These are phyloP conservation scores for Trametes polyzona DNA, from an alignment of 1,284 basidiomycete genomes.

Conservation along the genomic window DNA sequence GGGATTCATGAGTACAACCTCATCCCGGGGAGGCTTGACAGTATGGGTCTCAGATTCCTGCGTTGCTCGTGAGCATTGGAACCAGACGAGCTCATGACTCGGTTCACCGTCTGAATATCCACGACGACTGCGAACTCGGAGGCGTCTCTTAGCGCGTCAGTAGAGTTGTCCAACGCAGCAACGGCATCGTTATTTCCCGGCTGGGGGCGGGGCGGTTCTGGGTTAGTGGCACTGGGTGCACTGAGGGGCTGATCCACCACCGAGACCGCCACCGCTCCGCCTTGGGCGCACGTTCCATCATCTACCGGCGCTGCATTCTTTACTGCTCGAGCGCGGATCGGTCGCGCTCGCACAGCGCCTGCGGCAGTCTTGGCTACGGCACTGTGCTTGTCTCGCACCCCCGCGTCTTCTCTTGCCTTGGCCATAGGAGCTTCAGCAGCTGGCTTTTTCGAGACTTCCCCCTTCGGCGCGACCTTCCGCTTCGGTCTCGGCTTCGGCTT, in stretches of 20 bases:
- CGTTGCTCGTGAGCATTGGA: no score
- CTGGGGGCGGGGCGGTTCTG: no score
- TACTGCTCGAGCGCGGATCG: neutral
- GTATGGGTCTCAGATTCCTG: no score
- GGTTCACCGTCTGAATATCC: no score
- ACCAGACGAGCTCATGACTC: no score
- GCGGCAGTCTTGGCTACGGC: neutral
- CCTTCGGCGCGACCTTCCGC: neutral
- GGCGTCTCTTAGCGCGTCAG: no score
- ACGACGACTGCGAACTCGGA: no score
- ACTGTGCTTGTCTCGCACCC: neutral
- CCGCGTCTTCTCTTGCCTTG: neutral
- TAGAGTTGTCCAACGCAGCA: neutral
- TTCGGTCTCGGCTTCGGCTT: neutral
- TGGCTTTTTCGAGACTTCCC: neutral
- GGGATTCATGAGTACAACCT: no score
- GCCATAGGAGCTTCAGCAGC: neutral
- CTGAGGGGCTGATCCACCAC: neutral
- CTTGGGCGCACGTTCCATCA: neutral
- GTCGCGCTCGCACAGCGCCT: neutral
- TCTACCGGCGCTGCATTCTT: neutral
- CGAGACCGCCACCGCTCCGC: neutral
- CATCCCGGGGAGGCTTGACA: no score
- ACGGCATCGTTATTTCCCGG: no score
- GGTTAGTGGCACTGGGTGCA: neutral